Conservation (phyloP, 805 yeast species). For the Candida saitoana region DNA sequence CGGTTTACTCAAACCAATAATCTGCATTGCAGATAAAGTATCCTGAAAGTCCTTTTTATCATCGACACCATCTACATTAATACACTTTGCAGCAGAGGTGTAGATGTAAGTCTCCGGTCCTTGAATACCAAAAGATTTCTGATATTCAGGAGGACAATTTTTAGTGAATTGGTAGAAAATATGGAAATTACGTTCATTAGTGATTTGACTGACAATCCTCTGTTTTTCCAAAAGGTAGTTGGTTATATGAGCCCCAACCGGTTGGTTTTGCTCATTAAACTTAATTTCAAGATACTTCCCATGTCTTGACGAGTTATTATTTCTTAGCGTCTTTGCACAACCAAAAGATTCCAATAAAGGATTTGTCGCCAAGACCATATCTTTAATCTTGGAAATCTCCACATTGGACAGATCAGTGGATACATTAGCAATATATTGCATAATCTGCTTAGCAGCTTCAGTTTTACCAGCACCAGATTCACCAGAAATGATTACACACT, state of each 20-base stretch:
- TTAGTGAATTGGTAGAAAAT: conserved; percentile 95
- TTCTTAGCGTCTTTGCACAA: conserved; percentile 87
- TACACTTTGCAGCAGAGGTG: conserved; percentile 83
- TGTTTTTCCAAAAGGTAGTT: conserved; percentile 92
- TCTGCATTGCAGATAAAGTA: conserved; percentile 79
- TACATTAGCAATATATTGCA: conserved; percentile 93
- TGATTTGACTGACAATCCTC: conserved; percentile 93
- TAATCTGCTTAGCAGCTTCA: conserved; percentile 95
- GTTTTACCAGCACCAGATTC: conserved; percentile 99
- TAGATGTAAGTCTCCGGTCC: conserved; percentile 89
- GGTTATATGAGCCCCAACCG: conserved; percentile 93
- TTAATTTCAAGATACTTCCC: conserved; percentile 91
- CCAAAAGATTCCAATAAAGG: conserved; percentile 89
- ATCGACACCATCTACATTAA: conserved; percentile 80
- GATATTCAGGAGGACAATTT: conserved; percentile 79
- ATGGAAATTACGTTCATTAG: conserved; percentile 92
- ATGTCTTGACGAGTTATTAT: conserved; percentile 86
- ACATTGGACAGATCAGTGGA: conserved; percentile 57
- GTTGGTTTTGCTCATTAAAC: conserved; percentile 72
- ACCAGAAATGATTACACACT: conserved; percentile 96
- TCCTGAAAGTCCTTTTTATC: conserved; percentile 76
- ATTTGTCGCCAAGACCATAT: conserved; percentile 96
- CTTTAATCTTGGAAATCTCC: conserved; percentile 83
- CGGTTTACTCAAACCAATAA: conserved; percentile 73
- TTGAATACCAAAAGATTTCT: conserved; percentile 84